Base-by-base conservation (phyloP, 495 filamentous ascomycete genomes). In the Diplogelasinospora grovesii region DNA sequence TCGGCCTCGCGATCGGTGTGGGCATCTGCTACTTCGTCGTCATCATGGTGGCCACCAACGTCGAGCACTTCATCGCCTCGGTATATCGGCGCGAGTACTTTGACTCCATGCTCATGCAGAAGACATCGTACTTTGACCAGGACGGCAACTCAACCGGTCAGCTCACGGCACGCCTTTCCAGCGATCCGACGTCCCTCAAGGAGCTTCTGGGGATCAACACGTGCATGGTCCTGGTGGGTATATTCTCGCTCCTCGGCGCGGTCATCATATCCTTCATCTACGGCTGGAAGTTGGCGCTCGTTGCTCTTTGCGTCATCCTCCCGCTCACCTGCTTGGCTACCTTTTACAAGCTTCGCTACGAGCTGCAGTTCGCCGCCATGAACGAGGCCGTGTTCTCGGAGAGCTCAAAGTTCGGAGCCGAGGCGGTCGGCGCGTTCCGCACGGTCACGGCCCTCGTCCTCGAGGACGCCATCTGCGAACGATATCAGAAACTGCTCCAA, bases 31-130 rank as follows among this genome's bases (percentile, higher is more conserved):
- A 77, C 41, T 64, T 63, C 22, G 32, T 59, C 2, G 45, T 81
- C 2, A 74, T 73, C 22, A 75, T 52, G 64, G 18, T 60, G 69
- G 2, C 70, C 62, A 4, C 52, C 48, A 5, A 50, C 69, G 41
- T 71, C 68, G 6, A 61, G 63, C 35, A 68, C 63, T 52, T 56
- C 26, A 61, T 72, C 6, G 61, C 63, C 8, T 52, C 62, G 1
- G 30, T 43, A 10, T 81, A 73, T 36, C 70, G 76, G 8, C 60
- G 53, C 8, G 69, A 78, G 49, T 79, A 78, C 39, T 75, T 81
- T 49, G 45, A 63, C 8, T 72, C 66, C 37, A 65, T 78, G 6
- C 44, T 81, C n/a, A 41, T 47, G 1, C 68, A 79, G 40, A 57
- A 56, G 2, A 61, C 78, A 6, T 48, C 68, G 1, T 83, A 68